A percentile compares a stretch with the other conserved stretches of the same genome.
Evolutionary conservation across 78 protist species (phyloP).

Genomic region (Abeoforma whisleri): DNA sequence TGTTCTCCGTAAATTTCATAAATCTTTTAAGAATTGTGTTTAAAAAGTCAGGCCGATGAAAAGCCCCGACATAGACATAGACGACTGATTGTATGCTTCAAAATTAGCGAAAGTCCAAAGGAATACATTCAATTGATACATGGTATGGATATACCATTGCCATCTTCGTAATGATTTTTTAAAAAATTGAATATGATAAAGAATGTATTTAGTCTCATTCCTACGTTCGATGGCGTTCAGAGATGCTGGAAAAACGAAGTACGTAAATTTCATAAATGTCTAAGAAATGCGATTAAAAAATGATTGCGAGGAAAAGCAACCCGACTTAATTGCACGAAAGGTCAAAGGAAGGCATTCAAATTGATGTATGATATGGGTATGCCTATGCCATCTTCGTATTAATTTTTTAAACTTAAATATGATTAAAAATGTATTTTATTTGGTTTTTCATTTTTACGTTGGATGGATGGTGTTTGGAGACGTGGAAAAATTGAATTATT

Average conservation of each 20-base stretch:
- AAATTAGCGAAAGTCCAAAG: background rate
- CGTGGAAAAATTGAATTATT: no score
- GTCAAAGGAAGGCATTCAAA: background rate
- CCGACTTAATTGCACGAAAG: background rate
- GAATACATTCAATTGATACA: background rate
- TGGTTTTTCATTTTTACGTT: no score
- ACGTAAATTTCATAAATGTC: no score
- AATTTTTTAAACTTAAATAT: no score
- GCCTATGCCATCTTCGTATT: no score
- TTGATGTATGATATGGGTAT: background rate
- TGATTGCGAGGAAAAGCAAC: background rate
- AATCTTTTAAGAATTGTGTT: background rate
- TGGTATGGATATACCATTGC: background rate
- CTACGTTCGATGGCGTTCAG: no score
- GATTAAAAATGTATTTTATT: no score
- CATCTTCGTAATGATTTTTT: no score
- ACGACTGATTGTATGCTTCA: background rate
- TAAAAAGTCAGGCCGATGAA: background rate
- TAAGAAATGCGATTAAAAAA: background rate
- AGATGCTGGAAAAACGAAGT: no score
- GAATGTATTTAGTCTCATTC: no score
- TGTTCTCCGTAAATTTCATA: background rate
- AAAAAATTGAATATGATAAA: no score
- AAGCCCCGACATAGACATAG: background rate
- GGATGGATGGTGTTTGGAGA: no score